phyloP scores from a whole-genome alignment of 176 grass and related monocot species.

The Triticum urartu region DNA sequence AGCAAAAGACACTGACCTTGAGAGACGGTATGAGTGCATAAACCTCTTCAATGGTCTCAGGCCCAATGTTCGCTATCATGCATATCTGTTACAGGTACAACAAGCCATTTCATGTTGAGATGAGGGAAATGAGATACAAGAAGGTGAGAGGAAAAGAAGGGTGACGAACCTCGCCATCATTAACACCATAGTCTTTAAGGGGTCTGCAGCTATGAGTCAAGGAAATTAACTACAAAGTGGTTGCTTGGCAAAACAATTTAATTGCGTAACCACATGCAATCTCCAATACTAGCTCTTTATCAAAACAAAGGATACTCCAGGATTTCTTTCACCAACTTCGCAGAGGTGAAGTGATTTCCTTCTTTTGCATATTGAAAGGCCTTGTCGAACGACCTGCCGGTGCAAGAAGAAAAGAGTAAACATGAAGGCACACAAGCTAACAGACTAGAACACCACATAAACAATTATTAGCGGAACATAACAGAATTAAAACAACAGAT shows the following conservation, averaged over 20 bases:
- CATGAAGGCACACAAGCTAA: not conserved
- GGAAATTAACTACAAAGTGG: conserved; percentile 27
- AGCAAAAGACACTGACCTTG: conserved; percentile 60
- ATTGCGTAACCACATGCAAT: conserved; percentile 4
- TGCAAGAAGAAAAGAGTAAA: conserved; percentile 22
- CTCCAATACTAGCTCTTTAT: not conserved
- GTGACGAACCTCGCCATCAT: conserved; percentile 78
- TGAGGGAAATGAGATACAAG: conserved; percentile 10
- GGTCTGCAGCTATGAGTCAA: conserved; percentile 65
- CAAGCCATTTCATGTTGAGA: conserved; percentile 6
- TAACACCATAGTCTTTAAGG: conserved; percentile 67
- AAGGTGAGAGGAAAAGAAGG: conserved; percentile 1
- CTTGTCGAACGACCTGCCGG: conserved; percentile 78
- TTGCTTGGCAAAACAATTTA: conserved; percentile 12
- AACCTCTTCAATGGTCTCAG: conserved; percentile 76
- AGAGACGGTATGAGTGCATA: conserved; percentile 92
- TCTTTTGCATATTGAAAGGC: conserved; percentile 82
- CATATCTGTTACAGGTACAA: conserved; percentile 56
- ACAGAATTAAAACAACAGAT: not conserved
- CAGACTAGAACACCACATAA: not conserved
- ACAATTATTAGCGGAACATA: not conserved
- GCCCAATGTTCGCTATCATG: conserved; percentile 84
- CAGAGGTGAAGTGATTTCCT: conserved; percentile 50
- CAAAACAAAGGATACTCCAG: conserved; percentile 75
- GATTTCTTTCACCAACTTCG: conserved; percentile 61